These are phyloP conservation scores for Lasiodiplodia sp. DNA, from an alignment of 2,329 filamentous ascomycete species.

Conservation along the genomic window DNA sequence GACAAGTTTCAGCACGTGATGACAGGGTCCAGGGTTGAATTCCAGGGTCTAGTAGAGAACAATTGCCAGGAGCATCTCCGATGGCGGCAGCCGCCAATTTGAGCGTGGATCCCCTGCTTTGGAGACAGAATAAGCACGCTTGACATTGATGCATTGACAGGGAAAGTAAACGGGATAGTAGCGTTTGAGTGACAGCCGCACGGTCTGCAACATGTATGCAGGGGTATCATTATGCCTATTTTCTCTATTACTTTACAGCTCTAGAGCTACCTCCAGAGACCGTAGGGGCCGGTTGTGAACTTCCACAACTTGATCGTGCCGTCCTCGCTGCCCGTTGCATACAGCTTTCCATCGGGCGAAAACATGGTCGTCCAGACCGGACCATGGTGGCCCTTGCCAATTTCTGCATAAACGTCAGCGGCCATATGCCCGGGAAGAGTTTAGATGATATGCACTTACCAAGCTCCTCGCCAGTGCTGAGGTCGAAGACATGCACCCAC, in stretches of 20 bases:
- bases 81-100: not conserved
- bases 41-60: not conserved
- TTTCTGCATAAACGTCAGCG: constrained; percentile 62
- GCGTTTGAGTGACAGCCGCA: constrained; percentile 1
- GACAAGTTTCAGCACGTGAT: constrained; percentile 27
- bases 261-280: constrained; percentile 64
- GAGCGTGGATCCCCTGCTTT: constrained; percentile 17
- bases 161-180: constrained; percentile 1
- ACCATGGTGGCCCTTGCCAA: constrained; percentile 95
- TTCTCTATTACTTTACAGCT: constrained; percentile 21
- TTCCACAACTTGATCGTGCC: constrained; percentile 95
- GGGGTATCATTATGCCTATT: constrained; percentile 30
- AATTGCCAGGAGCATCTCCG: not conserved
- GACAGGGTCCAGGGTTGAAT: not conserved
- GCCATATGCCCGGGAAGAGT: not conserved
- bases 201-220: constrained; percentile 19
- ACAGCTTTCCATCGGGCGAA: constrained; percentile 93
- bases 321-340: constrained; percentile 95
- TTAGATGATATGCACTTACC: constrained; percentile 55
- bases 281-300: constrained; percentile 69
- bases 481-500: constrained; percentile 94
- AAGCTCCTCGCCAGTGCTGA: constrained; percentile 81
- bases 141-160: not conserved
- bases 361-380: constrained; percentile 97
- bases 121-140: constrained; percentile 7